A percentile compares a stretch with the other conserved stretches of the same genome.
These are phyloP conservation scores for Selenicereus undatus DNA, from an alignment of 148 eudicot species.

Conservation along the genomic window DNA sequence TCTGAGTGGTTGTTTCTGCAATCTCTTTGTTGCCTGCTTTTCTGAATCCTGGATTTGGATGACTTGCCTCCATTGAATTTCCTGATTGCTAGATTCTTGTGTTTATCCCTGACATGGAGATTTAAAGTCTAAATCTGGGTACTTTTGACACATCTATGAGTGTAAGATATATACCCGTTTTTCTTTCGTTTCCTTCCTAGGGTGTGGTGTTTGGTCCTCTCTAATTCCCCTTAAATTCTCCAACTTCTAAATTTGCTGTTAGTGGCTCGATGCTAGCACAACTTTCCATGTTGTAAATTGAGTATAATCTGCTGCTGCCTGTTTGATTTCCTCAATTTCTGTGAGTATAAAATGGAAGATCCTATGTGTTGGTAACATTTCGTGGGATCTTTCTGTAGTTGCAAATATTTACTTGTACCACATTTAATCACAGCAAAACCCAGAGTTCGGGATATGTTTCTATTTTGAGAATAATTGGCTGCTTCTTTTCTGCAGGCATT, in stretches of 20 bases:
- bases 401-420: neutral
- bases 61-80: neutral
- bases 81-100: neutral
- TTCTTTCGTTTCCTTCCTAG: neutral
- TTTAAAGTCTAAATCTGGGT: neutral
- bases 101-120: neutral
- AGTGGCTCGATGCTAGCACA: neutral
- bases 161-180: neutral
- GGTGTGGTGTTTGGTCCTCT: neutral
- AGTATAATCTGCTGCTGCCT: neutral
- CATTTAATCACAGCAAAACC: neutral
- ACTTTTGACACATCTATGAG: neutral
- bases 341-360: neutral
- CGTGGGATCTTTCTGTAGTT: neutral
- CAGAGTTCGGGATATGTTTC: neutral
- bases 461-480: neutral
- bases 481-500: conserved; percentile 24
- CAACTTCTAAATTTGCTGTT: neutral
- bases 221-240: neutral
- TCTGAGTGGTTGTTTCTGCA: neutral
- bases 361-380: neutral
- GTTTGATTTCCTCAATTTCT: neutral
- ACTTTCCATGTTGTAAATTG: neutral
- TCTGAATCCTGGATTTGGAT: neutral
- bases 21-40: neutral